phyloP scores from a whole-genome alignment of 805 yeast species.

The Candida germanica region DNA sequence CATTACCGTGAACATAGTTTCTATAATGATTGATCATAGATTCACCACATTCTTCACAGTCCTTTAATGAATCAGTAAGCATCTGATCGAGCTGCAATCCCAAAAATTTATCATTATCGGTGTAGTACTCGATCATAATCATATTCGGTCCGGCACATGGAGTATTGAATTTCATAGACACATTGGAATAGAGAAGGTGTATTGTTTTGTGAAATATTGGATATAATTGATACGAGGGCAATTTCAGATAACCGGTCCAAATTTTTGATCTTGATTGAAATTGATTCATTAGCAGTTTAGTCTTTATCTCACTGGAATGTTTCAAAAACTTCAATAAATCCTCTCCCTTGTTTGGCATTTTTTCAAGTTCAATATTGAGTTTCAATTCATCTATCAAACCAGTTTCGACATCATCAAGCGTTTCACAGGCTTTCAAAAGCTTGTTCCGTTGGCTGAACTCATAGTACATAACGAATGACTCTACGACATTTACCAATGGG shows the following conservation, averaged over 20 bases:
- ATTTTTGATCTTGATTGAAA: constrained; percentile 47
- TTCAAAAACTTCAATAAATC: constrained; percentile 39
- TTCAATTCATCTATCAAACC: constrained; percentile 25
- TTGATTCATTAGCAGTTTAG: constrained; percentile 48
- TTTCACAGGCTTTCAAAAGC: constrained; percentile 17
- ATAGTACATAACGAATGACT: constrained; percentile 42
- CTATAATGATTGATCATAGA: constrained; percentile 69
- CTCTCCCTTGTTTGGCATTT: constrained; percentile 34
- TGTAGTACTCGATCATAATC: constrained; percentile 80
- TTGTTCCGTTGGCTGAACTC: constrained; percentile 18
- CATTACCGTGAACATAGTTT: constrained; percentile 85
- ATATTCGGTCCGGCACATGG: constrained; percentile 91
- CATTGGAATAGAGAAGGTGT: constrained; percentile 74
- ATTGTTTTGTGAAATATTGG: constrained; percentile 70
- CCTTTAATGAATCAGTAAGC: constrained; percentile 59
- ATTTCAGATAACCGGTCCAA: constrained; percentile 39
- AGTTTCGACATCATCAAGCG: constrained; percentile 25
- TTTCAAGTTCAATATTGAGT: constrained; percentile 21
- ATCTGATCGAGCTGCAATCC: constrained; percentile 86
- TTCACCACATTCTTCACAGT: constrained; percentile 81
- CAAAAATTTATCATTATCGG: constrained; percentile 85
- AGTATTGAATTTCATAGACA: constrained; percentile 77
- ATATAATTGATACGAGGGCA: constrained; percentile 37
- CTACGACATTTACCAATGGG: constrained; percentile 52
- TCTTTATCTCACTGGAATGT: constrained; percentile 30